Percentiles rank a stretch among this genome's conserved stretches.
phyloP scores from a whole-genome alignment of 805 yeast species.

The Metschnikowia orientalis region DNA sequence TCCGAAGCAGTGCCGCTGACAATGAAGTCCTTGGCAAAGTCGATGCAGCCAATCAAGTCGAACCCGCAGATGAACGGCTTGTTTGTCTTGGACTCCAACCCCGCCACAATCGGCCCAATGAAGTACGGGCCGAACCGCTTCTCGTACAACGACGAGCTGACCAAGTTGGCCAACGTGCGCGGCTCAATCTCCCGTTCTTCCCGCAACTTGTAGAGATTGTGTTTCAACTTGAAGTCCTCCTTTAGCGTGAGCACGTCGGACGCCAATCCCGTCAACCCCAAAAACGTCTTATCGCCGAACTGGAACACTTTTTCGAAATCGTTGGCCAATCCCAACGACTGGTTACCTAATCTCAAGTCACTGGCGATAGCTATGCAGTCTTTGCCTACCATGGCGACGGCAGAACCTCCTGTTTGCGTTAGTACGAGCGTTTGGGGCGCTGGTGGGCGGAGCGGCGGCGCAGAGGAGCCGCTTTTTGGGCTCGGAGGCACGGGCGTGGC shows the following conservation, averaged over 20 bases:
- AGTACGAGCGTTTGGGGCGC: too few relatives aligned
- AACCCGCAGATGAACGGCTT: constrained; percentile 93
- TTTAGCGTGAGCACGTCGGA: constrained; percentile 85
- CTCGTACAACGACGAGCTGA: constrained; percentile 84
- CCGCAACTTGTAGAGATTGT: constrained; percentile 81
- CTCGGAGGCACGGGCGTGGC: too few relatives aligned
- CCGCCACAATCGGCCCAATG: constrained; percentile 95
- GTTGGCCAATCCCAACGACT: constrained; percentile 86
- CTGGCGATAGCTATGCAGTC: constrained; percentile 98
- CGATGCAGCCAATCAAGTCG: constrained; percentile 95
- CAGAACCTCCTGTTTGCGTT: constrained; percentile 72
- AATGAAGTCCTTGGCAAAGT: constrained; percentile 88
- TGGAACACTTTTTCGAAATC: constrained; percentile 90
- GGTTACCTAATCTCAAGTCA: constrained; percentile 90
- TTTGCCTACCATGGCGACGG: constrained; percentile 98
- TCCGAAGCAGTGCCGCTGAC: constrained; percentile 97
- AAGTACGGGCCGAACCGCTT: constrained; percentile 95
- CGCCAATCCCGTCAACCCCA: constrained; percentile 94
- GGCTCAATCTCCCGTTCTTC: constrained; percentile 95
- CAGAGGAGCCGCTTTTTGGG: too few relatives aligned
- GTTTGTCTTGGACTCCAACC: constrained; percentile 74
- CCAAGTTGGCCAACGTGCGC: constrained; percentile 85
- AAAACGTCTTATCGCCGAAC: constrained; percentile 72
- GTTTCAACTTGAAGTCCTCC: constrained; percentile 77
- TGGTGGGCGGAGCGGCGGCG: not conserved